Evolutionary conservation across 768 basidiomycete species (phyloP).

Genomic region (Boletellus emodensis): DNA sequence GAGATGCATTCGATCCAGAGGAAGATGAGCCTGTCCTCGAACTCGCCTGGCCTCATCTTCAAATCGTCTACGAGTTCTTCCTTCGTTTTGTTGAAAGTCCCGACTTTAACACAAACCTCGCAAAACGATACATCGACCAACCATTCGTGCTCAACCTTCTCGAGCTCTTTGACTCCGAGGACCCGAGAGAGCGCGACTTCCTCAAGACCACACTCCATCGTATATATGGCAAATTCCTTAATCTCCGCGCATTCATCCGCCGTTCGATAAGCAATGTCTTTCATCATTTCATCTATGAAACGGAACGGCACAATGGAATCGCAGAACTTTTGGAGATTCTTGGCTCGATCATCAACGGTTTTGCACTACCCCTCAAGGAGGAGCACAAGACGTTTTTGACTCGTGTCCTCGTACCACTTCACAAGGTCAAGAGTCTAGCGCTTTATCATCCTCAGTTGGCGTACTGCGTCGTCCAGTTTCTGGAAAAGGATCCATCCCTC

Average conservation of each 20-base stretch:
- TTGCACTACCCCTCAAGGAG: conserved; percentile 95
- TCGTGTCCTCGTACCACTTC: conserved; percentile 88
- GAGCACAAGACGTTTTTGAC: conserved; percentile 98
- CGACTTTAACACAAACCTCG: conserved; percentile 97
- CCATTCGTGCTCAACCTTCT: conserved; percentile 93
- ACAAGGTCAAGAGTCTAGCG: conserved; percentile 97
- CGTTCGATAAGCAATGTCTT: conserved; percentile 99
- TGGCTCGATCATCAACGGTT: conserved; percentile 99
- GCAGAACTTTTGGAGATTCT: conserved; percentile 97
- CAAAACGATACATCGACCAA: conserved; percentile 97
- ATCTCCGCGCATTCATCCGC: conserved; percentile 96
- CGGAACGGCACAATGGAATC: conserved; percentile 98
- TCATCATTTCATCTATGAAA: conserved; percentile 98
- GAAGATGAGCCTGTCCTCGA: conserved; percentile 99
- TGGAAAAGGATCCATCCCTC: conserved; percentile 90
- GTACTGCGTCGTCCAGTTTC: conserved; percentile 97
- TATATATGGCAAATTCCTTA: conserved; percentile 99
- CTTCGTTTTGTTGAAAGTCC: conserved; percentile 96
- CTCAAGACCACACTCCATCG: conserved; percentile 98
- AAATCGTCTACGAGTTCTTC: conserved; percentile 99
- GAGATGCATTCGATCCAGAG: conserved; percentile 98
- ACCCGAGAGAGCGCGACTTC: conserved; percentile 98
- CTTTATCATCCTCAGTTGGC: conserved; percentile 99
- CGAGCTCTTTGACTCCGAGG: conserved; percentile 97
- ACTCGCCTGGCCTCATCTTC: conserved; percentile 98